Evolutionary conservation across 495 filamentous ascomycete genomes (phyloP), one percentile per base, ranked within the genome.

Genomic region (Penicillium maclennaniae): DNA sequence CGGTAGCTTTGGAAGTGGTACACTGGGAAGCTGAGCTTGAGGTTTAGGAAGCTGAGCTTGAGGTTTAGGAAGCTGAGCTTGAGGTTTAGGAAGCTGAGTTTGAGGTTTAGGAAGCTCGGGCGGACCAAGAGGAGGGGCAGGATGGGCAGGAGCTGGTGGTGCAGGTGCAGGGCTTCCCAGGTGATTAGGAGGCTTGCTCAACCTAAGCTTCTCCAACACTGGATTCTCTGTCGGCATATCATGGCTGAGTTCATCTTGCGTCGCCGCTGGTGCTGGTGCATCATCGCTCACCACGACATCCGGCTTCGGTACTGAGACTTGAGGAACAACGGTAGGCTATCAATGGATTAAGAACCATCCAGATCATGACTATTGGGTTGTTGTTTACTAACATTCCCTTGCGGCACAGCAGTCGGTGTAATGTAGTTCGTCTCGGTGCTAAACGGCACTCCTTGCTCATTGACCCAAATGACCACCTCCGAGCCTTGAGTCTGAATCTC

Each of bases 391-490:
- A 66, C 63, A 36, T 47, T 50, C 27, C 34, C 46, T 44, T 51
- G 45, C 5, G 34, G 16, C 36, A 21, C 9, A 16, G 50, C 39
- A 17, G 49, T 46, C 12, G 51, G 41, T 45, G 46, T 43, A 25
- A 50, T 44, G 31, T 42, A 51, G 15, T 47, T 43, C 9, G 59
- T 63, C 23, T 68, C 64, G 17, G 61, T 54, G 31, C 57, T 53
- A 27, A 87, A 51, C 0, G 75, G 73, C 7, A 81, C 72, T 48
- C 87, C 85, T 47, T 81, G 53, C 45, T 83, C 70, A 61, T 92
- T 79, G 25, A 89, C 80, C 60, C 78, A 86, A 55, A 88, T 79
- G 25, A 86, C 70, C 16, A 86, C 80, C 44, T 82, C 71, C 16
- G 73, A 62, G 20, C 61, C 68, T 39, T 63, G 74, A 45, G 59